Evolutionary conservation across 2,329 filamentous ascomycete genomes (phyloP).

Genomic region (Ascochyta koolunga): DNA sequence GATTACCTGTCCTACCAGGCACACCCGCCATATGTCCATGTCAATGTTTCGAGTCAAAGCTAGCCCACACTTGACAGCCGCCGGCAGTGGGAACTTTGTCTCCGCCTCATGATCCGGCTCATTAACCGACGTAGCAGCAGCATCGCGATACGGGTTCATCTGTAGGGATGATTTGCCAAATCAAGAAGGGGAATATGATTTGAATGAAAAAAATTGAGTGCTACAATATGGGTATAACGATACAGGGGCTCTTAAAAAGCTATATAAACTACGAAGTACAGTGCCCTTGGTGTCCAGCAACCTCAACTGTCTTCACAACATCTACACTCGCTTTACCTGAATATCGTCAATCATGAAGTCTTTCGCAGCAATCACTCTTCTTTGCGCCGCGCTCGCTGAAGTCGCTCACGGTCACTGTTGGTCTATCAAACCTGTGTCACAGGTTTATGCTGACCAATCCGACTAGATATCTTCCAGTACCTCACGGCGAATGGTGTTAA

Average conservation of each 20-base stretch:
- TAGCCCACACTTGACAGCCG: constrained; percentile 22
- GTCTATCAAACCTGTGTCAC: not conserved
- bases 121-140: constrained; percentile 25
- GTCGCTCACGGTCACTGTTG: constrained; percentile 47
- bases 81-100: constrained; percentile 25
- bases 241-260: not conserved
- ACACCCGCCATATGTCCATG: constrained; percentile 21
- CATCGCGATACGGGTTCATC: constrained; percentile 34
- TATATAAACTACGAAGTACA: constrained; percentile 32
- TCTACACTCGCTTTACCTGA: constrained; percentile 5
- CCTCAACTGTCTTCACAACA: constrained; percentile 5
- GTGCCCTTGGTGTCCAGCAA: constrained; percentile 8
- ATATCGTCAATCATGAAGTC: constrained; percentile 39
- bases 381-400: constrained; percentile 42
- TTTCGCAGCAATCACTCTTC: constrained; percentile 38
- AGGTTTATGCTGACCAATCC: not conserved
- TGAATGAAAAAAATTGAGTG: constrained; percentile 17
- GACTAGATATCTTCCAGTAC: constrained; percentile 46
- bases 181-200: constrained; percentile 26
- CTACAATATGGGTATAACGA: constrained; percentile 30
- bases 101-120: constrained; percentile 28
- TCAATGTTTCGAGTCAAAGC: constrained; percentile 25
- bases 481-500: constrained; percentile 46
- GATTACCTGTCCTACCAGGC: constrained; percentile 33
- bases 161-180: constrained; percentile 32